Percentiles rank a stretch among this genome's conserved stretches.
phyloP scores from a whole-genome alignment of 2,329 filamentous ascomycete genomes.

The Chaetomiaceae sp. region DNA sequence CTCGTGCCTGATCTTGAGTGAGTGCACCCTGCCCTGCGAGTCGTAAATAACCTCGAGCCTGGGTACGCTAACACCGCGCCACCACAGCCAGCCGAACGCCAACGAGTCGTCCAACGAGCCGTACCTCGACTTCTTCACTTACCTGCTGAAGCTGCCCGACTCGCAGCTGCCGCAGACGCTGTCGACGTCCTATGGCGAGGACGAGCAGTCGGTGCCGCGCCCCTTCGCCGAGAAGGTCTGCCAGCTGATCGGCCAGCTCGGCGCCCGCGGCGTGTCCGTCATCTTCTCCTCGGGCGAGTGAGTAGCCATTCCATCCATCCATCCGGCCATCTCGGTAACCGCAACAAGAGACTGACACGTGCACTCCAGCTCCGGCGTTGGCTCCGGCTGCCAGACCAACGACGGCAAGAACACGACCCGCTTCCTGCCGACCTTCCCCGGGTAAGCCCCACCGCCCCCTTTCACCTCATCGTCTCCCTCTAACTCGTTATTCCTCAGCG shows the following conservation, averaged over 20 bases:
- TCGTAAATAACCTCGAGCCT: background rate
- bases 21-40: conserved; percentile 26
- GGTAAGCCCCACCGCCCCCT: conserved; percentile 16
- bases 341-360: background rate
- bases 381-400: conserved; percentile 53
- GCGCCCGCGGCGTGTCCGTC: conserved; percentile 57
- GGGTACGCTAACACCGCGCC: background rate
- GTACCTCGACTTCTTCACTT: conserved; percentile 57
- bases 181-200: conserved; percentile 59
- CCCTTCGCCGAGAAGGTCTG: conserved; percentile 57
- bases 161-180: conserved; percentile 54
- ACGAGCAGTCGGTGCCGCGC: conserved; percentile 56
- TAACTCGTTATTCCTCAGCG: conserved; percentile 10
- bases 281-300: conserved; percentile 49
- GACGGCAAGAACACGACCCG: conserved; percentile 41
- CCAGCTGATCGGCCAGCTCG: conserved; percentile 56
- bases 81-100: conserved; percentile 3
- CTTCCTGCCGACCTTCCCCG: conserved; percentile 50
- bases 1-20: conserved; percentile 35
- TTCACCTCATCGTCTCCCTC: background rate
- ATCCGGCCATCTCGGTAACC: background rate
- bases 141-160: conserved; percentile 46
- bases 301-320: too few species aligned
- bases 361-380: conserved; percentile 43
- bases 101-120: conserved; percentile 51